Conservation (phyloP, 2,329 filamentous ascomycete species). For the Fusarium chuoi region DNA sequence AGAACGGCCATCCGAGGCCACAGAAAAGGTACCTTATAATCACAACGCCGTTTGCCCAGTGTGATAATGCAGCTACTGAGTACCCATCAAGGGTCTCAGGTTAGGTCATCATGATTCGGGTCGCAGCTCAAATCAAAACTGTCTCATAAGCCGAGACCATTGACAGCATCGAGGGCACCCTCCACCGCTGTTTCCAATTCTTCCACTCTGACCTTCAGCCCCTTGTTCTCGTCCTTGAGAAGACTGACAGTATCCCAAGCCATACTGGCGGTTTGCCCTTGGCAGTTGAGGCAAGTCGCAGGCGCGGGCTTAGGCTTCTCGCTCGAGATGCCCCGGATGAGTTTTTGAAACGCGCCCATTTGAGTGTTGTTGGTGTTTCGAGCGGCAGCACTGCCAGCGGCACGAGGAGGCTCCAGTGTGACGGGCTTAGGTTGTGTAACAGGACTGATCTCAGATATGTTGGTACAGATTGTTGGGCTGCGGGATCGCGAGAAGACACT, state of each 20-base stretch:
- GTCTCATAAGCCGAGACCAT: conserved; percentile 59
- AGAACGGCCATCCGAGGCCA: conserved; percentile 2
- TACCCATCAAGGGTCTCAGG: conserved; percentile 20
- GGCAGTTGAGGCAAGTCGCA: conserved; percentile 64
- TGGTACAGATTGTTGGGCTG: conserved; percentile 63
- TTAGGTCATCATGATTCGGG: conserved; percentile 5
- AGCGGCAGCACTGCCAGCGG: conserved; percentile 38
- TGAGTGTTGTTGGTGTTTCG: conserved; percentile 44
- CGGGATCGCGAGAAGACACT: conserved; percentile 71
- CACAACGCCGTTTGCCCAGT: conserved; percentile 17
- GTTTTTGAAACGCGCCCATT: conserved; percentile 54
- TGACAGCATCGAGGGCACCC: conserved; percentile 68
- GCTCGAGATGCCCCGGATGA: conserved; percentile 56
- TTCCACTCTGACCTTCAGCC: conserved; percentile 67
- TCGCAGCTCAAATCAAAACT: neutral
- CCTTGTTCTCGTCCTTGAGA: conserved; percentile 70
- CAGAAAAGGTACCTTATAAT: conserved; percentile 9
- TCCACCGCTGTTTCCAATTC: conserved; percentile 70
- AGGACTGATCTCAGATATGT: conserved; percentile 47
- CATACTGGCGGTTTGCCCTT: conserved; percentile 66
- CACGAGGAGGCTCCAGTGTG: conserved; percentile 41
- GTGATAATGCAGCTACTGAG: conserved; percentile 14
- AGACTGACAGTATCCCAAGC: conserved; percentile 74
- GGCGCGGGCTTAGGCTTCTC: conserved; percentile 43
- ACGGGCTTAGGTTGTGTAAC: conserved; percentile 39